These are phyloP conservation scores for Wallacemonas sp. DNA, from an alignment of 208 protist genomes.

Conservation along the genomic window DNA sequence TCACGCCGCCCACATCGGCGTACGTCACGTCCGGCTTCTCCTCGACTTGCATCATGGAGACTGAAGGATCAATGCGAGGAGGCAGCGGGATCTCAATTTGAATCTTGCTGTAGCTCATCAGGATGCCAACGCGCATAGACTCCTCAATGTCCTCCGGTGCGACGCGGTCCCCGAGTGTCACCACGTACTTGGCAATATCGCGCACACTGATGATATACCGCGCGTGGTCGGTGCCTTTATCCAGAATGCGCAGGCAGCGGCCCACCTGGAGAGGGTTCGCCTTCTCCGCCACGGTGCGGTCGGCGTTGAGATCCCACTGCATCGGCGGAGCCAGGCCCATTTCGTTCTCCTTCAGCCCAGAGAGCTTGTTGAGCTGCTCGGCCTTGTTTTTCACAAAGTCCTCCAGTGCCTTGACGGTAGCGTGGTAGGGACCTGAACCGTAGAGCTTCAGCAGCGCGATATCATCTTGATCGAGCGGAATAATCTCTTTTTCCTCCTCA, in stretches of 20 bases:
- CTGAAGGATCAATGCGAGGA: constrained; percentile 99
- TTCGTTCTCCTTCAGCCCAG: constrained; percentile 98
- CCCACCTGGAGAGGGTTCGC: constrained; percentile 99
- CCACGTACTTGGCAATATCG: constrained; percentile 99
- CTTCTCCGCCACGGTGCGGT: constrained; percentile 96
- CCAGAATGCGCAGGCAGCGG: constrained; percentile 99
- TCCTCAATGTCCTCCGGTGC: constrained; percentile 99
- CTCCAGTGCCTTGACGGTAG: constrained; percentile 96
- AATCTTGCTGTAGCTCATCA: constrained; percentile 98
- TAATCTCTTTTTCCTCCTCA: constrained; percentile 88
- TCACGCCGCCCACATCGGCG: constrained; percentile 99
- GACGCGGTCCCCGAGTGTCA: constrained; percentile 98
- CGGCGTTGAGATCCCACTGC: constrained; percentile 98
- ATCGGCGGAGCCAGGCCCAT: constrained; percentile 98
- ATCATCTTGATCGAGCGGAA: constrained; percentile 97
- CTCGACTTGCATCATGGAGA: constrained; percentile 99
- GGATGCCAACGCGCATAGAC: constrained; percentile 98
- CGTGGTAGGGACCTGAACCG: constrained; percentile 96
- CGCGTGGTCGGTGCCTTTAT: constrained; percentile 90
- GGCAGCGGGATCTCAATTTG: constrained; percentile 99
- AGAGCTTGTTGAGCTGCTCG: constrained; percentile 96
- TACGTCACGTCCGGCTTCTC: constrained; percentile 99
- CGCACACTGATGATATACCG: constrained; percentile 99
- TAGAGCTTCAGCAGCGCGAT: constrained; percentile 99
- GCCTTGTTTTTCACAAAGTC: constrained; percentile 96